These are phyloP conservation scores for Paraconiothyrium brasiliense DNA, from an alignment of 2,329 filamentous ascomycete genomes.

Conservation along the genomic window DNA sequence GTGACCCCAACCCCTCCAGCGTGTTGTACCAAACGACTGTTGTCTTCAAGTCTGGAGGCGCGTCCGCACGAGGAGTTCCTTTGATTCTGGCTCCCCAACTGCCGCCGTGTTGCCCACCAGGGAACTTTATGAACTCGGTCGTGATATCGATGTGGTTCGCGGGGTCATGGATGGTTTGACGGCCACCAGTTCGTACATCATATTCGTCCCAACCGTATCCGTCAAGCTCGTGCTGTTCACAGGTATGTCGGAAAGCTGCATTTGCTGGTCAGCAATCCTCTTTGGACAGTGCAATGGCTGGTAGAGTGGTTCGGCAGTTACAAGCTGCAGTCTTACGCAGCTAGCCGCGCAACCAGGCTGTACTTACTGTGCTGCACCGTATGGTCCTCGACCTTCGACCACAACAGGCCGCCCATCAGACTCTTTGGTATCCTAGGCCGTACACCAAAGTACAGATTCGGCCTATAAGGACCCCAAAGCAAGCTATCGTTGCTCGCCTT, in stretches of 20 bases:
- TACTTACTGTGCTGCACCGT: conserved; percentile 77
- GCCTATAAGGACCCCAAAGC: conserved; percentile 94
- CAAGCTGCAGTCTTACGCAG: neutral
- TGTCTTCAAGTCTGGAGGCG: conserved; percentile 72
- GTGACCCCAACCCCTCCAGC: conserved; percentile 76
- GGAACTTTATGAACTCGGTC: conserved; percentile 92
- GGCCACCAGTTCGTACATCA: conserved; percentile 85
- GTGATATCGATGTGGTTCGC: conserved; percentile 89
- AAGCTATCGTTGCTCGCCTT: conserved; percentile 79
- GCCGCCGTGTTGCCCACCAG: conserved; percentile 83
- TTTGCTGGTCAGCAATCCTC: conserved; percentile 11
- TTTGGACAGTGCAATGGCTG: neutral
- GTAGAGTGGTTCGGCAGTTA: neutral
- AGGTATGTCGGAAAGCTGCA: conserved; percentile 87
- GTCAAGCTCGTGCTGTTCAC: conserved; percentile 93
- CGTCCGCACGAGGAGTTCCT: conserved; percentile 78
- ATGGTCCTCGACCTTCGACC: conserved; percentile 86
- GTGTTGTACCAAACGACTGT: conserved; percentile 84
- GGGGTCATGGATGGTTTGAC: conserved; percentile 89
- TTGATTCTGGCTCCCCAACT: conserved; percentile 92
- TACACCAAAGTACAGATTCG: conserved; percentile 94
- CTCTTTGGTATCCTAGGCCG: conserved; percentile 83
- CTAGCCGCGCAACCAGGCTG: neutral
- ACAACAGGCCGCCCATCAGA: conserved; percentile 84
- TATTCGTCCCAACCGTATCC: conserved; percentile 99